Evolutionary conservation across 2,329 filamentous ascomycete genomes (phyloP).

Genomic region (Talaromyces sp.): DNA sequence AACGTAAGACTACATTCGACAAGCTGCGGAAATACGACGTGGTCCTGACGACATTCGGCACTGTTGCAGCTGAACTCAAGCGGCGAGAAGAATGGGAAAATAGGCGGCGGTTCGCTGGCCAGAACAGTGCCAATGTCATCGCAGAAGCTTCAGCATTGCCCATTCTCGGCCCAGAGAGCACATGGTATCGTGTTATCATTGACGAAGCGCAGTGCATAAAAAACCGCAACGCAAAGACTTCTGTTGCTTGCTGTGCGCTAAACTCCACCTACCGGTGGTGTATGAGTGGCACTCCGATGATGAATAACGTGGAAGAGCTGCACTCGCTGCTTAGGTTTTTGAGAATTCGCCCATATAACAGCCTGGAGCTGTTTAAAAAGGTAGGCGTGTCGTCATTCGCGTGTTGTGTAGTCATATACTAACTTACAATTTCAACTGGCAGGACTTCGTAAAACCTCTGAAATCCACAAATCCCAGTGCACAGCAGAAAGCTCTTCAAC

Average conservation of each 20-base stretch:
- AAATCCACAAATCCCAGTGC: conserved; percentile 33
- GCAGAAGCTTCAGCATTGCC: conserved; percentile 39
- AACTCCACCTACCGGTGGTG: conserved; percentile 62
- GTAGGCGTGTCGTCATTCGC: conserved; percentile 32
- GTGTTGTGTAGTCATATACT: not conserved
- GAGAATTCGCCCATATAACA: conserved; percentile 67
- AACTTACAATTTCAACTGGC: conserved; percentile 7
- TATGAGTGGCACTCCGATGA: conserved; percentile 79
- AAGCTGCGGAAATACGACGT: conserved; percentile 64
- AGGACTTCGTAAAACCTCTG: conserved; percentile 50
- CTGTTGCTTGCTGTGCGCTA: conserved; percentile 55
- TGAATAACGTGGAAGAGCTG: conserved; percentile 75
- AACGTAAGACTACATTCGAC: conserved; percentile 50
- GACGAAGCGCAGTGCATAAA: conserved; percentile 81
- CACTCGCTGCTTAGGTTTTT: conserved; percentile 74
- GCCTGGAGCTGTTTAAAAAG: conserved; percentile 55
- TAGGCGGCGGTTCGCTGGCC: conserved; percentile 42
- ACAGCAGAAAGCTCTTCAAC: conserved; percentile 54
- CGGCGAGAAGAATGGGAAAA: conserved; percentile 49
- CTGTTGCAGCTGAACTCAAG: conserved; percentile 61
- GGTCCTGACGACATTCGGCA: conserved; percentile 74
- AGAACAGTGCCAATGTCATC: conserved; percentile 26
- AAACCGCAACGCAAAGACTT: conserved; percentile 59
- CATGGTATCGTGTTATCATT: conserved; percentile 66
- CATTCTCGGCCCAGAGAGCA: conserved; percentile 54